Evolutionary conservation across 352 stramenopile species (phyloP).

Genomic region (Pythium guiyangense): DNA sequence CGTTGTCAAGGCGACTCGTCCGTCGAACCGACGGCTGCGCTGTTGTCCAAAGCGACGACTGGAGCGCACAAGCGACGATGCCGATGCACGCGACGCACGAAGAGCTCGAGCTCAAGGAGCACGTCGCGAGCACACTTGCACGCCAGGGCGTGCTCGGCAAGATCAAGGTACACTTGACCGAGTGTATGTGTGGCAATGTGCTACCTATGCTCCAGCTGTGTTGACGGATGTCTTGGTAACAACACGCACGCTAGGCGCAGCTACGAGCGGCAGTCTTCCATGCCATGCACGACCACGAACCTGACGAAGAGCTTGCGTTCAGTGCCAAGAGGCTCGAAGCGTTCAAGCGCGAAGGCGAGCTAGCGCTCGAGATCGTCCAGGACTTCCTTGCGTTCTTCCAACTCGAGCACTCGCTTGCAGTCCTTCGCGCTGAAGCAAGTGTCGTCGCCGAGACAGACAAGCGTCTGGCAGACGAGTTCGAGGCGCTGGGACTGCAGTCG

Average conservation of each 20-base stretch:
- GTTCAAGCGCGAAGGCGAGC: conserved; percentile 26
- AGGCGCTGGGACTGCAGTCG: neutral
- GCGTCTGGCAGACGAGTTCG: neutral
- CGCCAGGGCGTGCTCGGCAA: conserved; percentile 64
- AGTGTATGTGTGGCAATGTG: neutral
- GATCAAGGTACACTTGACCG: conserved; percentile 41
- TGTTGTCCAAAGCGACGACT: neutral
- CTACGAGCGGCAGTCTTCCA: conserved; percentile 72
- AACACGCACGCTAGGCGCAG: conserved; percentile 32
- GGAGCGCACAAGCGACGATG: neutral
- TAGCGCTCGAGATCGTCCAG: conserved; percentile 45
- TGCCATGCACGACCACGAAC: conserved; percentile 53
- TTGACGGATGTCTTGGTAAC: neutral
- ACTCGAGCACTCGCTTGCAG: conserved; percentile 46
- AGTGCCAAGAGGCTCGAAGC: conserved; percentile 5
- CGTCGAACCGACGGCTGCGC: neutral
- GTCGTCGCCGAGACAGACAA: neutral
- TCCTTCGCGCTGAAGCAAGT: conserved; percentile 44
- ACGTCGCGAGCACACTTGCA: conserved; percentile 49
- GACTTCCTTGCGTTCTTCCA: conserved; percentile 61
- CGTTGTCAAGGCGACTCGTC: too few species aligned
- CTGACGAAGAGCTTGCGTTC: conserved; percentile 6
- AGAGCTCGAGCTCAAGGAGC: conserved; percentile 59
- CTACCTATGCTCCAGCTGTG: neutral
- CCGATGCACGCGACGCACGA: conserved; percentile 33